Base-by-base conservation (phyloP, 2,329 filamentous ascomycete genomes). In the Fonsecaea erecta region DNA sequence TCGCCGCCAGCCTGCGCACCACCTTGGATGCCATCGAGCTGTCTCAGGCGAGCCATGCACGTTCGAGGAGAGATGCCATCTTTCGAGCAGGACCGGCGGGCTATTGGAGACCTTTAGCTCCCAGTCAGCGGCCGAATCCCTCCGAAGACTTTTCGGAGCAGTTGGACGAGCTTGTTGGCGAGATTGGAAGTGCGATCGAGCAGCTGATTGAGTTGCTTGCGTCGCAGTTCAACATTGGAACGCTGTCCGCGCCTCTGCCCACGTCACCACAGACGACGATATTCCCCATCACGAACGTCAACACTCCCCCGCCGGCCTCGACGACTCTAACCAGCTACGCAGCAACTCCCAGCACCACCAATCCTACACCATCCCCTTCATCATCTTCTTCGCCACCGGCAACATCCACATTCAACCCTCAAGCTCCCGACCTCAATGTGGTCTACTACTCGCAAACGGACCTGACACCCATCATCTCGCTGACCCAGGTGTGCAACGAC, bases 401-500 rank as follows among this genome's bases (percentile, higher is more conserved):
- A 21, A 55, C 52, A 3, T 66, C 59, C 56, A 48, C 52, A 11
- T 69, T 69, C 60, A 58, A 69, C 35, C 67, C 68, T 8, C 60
- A 54, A 18, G 68, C 68, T 26, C 34, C 55, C 1, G 61, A 70
- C 46, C 60, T 70, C 28, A 70, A 68, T 30, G 61, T 67, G 48
- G 73, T 73, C 12, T 74, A 74, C 66, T 74, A 72, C 57, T 73
- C 71, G 32, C 70, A 73, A 63, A 69, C 71, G 6, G 64, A 67
- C 21, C 66, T 69, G 11, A 73, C 71, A 2, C 54, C 52, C 3
- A 35, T 64, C 43, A 64, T 72, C 24, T 59, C 64, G 11, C 66
- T 74, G 21, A 61, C 63, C 2, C 55, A 69, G 60, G 40, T 74
- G 12, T 75, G 74, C 66, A 32, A 59, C 28, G 71, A 75, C 56